Percentiles rank a stretch among this genome's conserved stretches.
phyloP scores from a whole-genome alignment of 1,139 yeast species.

The Yamadazyma mexicana region DNA sequence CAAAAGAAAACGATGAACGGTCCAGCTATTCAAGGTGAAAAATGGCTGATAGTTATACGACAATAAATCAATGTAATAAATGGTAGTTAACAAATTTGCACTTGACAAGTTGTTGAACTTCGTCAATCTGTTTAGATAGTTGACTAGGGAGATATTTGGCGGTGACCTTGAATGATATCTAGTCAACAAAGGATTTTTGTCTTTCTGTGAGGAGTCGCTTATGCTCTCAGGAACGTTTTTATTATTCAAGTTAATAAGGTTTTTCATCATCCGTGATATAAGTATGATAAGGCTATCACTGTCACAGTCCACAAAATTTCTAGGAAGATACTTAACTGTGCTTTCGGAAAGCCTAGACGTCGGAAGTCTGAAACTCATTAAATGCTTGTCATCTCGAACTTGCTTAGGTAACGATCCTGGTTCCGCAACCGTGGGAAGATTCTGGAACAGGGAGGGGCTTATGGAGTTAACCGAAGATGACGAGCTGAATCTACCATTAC shows the following conservation, averaged over 20 bases:
- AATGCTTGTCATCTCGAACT: conserved; percentile 1
- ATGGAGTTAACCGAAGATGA: conserved; percentile 5
- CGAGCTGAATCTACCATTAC: conserved; percentile 6
- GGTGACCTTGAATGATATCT: conserved; percentile 93
- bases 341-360: conserved; percentile 2
- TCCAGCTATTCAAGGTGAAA: conserved; percentile 83
- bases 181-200: conserved; percentile 49
- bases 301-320: conserved; percentile 64
- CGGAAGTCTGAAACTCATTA: conserved; percentile 2
- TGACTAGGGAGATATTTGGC: conserved; percentile 79
- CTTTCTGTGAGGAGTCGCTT: conserved; percentile 20
- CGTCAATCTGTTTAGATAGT: conserved; percentile 73
- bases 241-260: conserved; percentile 71
- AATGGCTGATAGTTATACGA: conserved; percentile 72
- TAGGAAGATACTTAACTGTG: conserved; percentile 32
- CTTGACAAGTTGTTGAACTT: conserved; percentile 85
- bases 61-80: conserved; percentile 84
- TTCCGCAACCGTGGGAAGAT: neutral
- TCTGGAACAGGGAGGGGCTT: conserved; percentile 2
- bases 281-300: conserved; percentile 67
- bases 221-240: conserved; percentile 40
- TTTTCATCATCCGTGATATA: conserved; percentile 77
- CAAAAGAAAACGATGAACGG: conserved; percentile 87
- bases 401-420: neutral
- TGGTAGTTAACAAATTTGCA: conserved; percentile 74